phyloP scores from a whole-genome alignment of 2,329 filamentous ascomycete species.

The Alternaria incomplexa region DNA sequence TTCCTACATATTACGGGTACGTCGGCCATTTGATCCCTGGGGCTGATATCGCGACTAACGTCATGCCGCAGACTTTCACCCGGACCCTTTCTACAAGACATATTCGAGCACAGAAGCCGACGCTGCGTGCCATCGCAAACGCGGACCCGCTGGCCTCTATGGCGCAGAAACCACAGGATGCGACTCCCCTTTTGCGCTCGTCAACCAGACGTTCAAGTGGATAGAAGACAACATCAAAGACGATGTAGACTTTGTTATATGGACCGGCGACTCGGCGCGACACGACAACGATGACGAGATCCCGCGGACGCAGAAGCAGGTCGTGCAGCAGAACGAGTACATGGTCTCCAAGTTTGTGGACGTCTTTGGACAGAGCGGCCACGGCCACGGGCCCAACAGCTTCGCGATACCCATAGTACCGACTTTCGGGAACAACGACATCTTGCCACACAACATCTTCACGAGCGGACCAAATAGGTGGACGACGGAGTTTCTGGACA shows the following conservation, averaged over 20 bases:
- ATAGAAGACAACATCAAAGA: slow-evolving; percentile 78
- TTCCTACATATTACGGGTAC: slow-evolving; percentile 90
- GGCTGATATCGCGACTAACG: slow-evolving; percentile 2
- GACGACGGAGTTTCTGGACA: slow-evolving; percentile 75
- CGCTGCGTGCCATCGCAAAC: slow-evolving; percentile 77
- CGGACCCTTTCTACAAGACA: slow-evolving; percentile 83
- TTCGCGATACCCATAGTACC: slow-evolving; percentile 82
- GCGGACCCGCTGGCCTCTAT: slow-evolving; percentile 78
- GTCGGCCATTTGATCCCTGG: not conserved
- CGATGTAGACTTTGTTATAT: slow-evolving; percentile 85
- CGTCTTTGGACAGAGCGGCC: slow-evolving; percentile 65
- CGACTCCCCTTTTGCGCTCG: slow-evolving; percentile 79
- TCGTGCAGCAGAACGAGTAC: slow-evolving; percentile 77
- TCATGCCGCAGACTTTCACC: slow-evolving; percentile 76
- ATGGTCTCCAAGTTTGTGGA: slow-evolving; percentile 79
- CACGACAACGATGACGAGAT: slow-evolving; percentile 86
- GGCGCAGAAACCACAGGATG: slow-evolving; percentile 88
- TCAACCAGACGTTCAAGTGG: slow-evolving; percentile 92
- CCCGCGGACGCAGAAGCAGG: slow-evolving; percentile 76
- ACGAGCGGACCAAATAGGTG: slow-evolving; percentile 83
- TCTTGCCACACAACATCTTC: slow-evolving; percentile 95
- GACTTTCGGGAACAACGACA: slow-evolving; percentile 95
- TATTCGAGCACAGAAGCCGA: slow-evolving; percentile 74
- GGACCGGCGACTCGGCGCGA: slow-evolving; percentile 89
- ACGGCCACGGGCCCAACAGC: slow-evolving; percentile 55